A percentile compares a stretch with the other conserved stretches of the same genome.
These are phyloP conservation scores for Ceratocystis cacaofunesta DNA, from an alignment of 2,329 filamentous ascomycete genomes.

Conservation along the genomic window DNA sequence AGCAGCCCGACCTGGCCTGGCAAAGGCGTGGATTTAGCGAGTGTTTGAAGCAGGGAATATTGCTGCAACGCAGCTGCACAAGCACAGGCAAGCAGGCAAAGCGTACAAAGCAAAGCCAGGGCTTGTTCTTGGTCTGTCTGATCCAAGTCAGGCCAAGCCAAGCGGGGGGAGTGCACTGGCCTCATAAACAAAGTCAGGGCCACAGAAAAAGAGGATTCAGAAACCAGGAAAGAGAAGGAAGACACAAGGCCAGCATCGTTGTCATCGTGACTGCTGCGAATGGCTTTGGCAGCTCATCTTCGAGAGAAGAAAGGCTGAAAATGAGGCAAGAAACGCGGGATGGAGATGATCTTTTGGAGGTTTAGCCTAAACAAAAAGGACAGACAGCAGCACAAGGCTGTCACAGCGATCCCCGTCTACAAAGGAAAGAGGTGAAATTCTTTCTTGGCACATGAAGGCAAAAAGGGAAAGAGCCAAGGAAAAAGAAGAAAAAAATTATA, in stretches of 20 bases:
- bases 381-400: not conserved
- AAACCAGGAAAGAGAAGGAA: not conserved
- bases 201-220: not conserved
- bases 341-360: not conserved
- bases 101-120: not conserved
- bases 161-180: not conserved
- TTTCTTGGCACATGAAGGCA: not conserved
- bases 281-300: too few relatives aligned
- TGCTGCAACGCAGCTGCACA: constrained; percentile 3
- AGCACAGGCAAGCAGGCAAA: not conserved
- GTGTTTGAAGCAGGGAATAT: constrained; percentile 6
- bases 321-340: not conserved
- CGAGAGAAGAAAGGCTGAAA: not conserved
- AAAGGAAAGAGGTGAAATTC: not conserved
- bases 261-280: too few relatives aligned
- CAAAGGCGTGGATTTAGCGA: constrained; percentile 6
- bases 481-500: too few relatives aligned
- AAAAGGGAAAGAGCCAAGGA: too few relatives aligned
- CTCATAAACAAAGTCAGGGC: not conserved
- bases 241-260: not conserved
- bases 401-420: not conserved
- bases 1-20: not conserved
- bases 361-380: not conserved
- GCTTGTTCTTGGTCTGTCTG: not conserved
- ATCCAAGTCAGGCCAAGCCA: not conserved